phyloP scores from a whole-genome alignment of 2,329 filamentous ascomycete species.

The Cryphonectria radicalis region DNA sequence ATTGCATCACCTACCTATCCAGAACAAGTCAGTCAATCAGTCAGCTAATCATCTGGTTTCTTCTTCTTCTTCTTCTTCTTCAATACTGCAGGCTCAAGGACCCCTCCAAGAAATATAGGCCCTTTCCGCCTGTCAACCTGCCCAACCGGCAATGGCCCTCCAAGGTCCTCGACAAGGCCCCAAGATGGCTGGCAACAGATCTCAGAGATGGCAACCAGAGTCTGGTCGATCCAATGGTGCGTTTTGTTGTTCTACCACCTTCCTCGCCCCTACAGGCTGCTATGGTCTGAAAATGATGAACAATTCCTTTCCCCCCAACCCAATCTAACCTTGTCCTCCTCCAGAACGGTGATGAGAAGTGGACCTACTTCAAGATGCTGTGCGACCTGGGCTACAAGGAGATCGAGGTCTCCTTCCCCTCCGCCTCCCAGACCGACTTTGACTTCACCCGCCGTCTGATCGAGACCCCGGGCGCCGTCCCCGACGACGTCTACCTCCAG shows the following conservation, averaged over 20 bases:
- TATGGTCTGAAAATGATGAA: neutral
- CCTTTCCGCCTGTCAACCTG: constrained; percentile 68
- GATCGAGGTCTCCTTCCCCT: constrained; percentile 95
- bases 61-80: neutral
- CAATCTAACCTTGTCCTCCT: neutral
- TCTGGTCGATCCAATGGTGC: constrained; percentile 88
- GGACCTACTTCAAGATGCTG: constrained; percentile 93
- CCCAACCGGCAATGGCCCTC: constrained; percentile 81
- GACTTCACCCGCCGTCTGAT: constrained; percentile 89
- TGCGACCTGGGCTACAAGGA: constrained; percentile 94
- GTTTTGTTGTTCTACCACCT: constrained; percentile 34
- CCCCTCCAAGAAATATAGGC: constrained; percentile 76
- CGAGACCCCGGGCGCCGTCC: constrained; percentile 79
- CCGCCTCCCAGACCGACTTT: constrained; percentile 92
- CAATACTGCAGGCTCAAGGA: constrained; percentile 66
- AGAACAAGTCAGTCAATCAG: neutral
- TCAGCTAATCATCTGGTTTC: constrained; percentile 18
- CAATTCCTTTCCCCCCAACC: neutral
- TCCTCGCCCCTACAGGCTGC: neutral
- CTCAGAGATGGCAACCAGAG: constrained; percentile 94
- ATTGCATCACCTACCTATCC: neutral
- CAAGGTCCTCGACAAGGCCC: constrained; percentile 81
- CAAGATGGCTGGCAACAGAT: constrained; percentile 88
- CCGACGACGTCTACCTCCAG: constrained; percentile 89
- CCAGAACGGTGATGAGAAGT: constrained; percentile 93